Base-by-base conservation (phyloP, 1,139 yeast genomes). In the Entelexis paramagnoliae region DNA sequence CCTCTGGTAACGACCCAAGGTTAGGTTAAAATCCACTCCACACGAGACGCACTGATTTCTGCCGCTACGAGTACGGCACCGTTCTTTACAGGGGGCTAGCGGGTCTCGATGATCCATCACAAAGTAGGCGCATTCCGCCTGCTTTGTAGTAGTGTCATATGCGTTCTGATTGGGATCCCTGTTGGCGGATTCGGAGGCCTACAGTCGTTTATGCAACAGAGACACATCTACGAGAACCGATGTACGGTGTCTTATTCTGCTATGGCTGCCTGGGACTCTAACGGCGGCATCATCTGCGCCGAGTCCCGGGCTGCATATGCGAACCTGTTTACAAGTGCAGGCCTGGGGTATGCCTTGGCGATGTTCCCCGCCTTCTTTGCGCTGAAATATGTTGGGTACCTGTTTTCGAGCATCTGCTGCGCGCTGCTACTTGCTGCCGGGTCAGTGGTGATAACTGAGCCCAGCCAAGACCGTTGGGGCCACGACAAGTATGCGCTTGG, bases 401-500 rank as follows among this genome's bases (percentile, higher is more conserved):
- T 53, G 1, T 56, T 55, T 29, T 46, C 57, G 2, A 55, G 51
- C 22, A 40, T 58, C 1, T 39, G 53, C 16, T 56, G 60, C 20
- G 48, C 51, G 11, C 19, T 59, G 17, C 16, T 54, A 4, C 52
- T 57, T 6, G 60, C 59, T 1, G 60, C 56, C 1, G 63, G 61
- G 1, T 30, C 57, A 2, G 52, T 54, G 8, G 45, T 58, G 1
- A 39, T 59, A 14, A 51, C 54, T 10, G 57, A 50, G 22, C 13
- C 30, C 3, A 28, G 44, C 16, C 53, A 51, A 26, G 52, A 45
- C 11, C 48, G 49, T 24, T 56, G 57, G 50, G 40, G 52, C 14
- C 28, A 30, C 13, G 94, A 85, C 62, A 78, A 80, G 4, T 83
- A 80, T 64, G 64, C 81, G 34, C 55, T 68, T 13, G 95, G 94